A percentile compares a stretch with the other conserved stretches of the same genome.
These are phyloP conservation scores for Hortiboletus flavorubellus DNA, from an alignment of 768 basidiomycete genomes.

Conservation along the genomic window DNA sequence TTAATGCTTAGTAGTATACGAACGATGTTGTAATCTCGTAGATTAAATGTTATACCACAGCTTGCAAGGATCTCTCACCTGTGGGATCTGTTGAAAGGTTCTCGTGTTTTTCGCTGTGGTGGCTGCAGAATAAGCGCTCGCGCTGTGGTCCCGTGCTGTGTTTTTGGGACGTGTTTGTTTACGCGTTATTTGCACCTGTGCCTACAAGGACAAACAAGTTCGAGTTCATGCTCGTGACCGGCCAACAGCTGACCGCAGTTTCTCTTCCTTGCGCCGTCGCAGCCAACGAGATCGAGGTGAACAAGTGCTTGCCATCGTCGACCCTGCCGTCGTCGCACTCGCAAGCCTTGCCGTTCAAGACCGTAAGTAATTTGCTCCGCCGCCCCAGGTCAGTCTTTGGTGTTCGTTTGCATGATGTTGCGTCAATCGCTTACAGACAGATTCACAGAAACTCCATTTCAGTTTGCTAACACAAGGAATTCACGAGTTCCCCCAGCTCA, in stretches of 20 bases:
- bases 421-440: not conserved
- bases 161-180: slow-evolving; percentile 26
- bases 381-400: slow-evolving; percentile 20
- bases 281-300: slow-evolving; percentile 14
- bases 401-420: not conserved
- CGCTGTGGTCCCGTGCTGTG: slow-evolving; percentile 19
- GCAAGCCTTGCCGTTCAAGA: slow-evolving; percentile 18
- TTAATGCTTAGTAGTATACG: not conserved
- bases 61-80: too few species aligned
- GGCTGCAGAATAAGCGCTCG: not conserved
- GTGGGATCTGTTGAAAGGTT: too few species aligned
- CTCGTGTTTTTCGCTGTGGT: too few species aligned
- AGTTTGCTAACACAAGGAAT: slow-evolving; percentile 20
- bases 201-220: slow-evolving; percentile 35
- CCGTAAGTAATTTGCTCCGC: slow-evolving; percentile 28
- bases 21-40: slow-evolving; percentile 2
- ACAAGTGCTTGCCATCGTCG: slow-evolving; percentile 22
- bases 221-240: slow-evolving; percentile 20
- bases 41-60: not conserved
- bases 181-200: slow-evolving; percentile 27
- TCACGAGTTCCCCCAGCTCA: slow-evolving; percentile 25
- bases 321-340: slow-evolving; percentile 13
- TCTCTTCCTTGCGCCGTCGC: slow-evolving; percentile 18
- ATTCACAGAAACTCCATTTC: slow-evolving; percentile 11
- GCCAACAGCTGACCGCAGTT: slow-evolving; percentile 3